Percentiles rank a stretch among this genome's conserved stretches.
phyloP scores from a whole-genome alignment of 2,329 filamentous ascomycete genomes.

The Aquanectria penicillioides region DNA sequence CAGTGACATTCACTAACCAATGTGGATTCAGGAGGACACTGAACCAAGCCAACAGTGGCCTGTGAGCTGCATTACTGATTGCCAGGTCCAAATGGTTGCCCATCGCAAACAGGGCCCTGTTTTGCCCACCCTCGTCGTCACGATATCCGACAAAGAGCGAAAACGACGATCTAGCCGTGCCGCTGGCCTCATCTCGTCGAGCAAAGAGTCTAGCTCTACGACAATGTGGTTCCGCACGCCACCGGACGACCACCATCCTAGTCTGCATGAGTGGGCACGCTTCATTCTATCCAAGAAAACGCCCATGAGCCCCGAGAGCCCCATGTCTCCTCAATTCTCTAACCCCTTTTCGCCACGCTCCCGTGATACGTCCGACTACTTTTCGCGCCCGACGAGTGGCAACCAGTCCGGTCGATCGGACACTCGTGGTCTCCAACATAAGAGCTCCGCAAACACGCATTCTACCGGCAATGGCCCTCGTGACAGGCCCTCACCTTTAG shows the following conservation, averaged over 20 bases:
- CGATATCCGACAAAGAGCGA: conserved; percentile 67
- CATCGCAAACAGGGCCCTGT: conserved; percentile 71
- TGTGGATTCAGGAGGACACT: conserved; percentile 54
- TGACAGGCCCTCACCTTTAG: conserved; percentile 62
- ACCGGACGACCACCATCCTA: conserved; percentile 60
- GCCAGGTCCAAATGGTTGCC: conserved; percentile 66
- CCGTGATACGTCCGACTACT: conserved; percentile 54
- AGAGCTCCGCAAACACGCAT: conserved; percentile 59
- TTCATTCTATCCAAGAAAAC: conserved; percentile 59
- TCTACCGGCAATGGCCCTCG: conserved; percentile 57
- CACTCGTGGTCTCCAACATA: conserved; percentile 53
- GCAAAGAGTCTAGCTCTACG: conserved; percentile 59
- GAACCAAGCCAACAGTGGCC: conserved; percentile 66
- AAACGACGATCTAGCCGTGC: conserved; percentile 73
- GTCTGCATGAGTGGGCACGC: conserved; percentile 69
- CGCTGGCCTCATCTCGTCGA: conserved; percentile 61
- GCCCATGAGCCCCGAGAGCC: conserved; percentile 61
- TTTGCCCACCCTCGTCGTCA: conserved; percentile 68
- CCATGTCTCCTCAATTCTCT: conserved; percentile 62
- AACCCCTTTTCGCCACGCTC: conserved; percentile 60
- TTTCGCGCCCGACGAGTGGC: conserved; percentile 56
- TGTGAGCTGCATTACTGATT: conserved; percentile 63
- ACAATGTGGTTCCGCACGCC: conserved; percentile 67
- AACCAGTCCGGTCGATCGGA: conserved; percentile 49
- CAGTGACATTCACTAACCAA: conserved; percentile 13